These are phyloP conservation scores for Botrytis elliptica DNA, from an alignment of 2,329 filamentous ascomycete genomes.

Conservation along the genomic window DNA sequence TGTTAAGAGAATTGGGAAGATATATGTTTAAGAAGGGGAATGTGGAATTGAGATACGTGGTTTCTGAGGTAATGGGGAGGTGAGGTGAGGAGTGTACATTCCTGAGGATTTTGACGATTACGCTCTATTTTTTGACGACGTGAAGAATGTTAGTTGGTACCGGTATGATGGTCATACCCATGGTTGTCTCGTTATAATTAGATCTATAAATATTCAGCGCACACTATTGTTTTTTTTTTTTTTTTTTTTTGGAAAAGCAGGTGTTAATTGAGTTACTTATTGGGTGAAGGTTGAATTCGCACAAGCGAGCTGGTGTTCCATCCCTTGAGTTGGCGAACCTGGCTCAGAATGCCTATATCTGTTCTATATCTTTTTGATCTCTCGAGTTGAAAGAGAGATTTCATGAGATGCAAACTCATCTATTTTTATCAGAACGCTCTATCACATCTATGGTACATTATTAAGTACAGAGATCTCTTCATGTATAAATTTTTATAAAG, in stretches of 20 bases:
- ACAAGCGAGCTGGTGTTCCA: too few relatives aligned
- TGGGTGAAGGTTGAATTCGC: too few relatives aligned
- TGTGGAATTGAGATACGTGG: not conserved
- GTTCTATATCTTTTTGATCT: too few relatives aligned
- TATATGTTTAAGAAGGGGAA: not conserved
- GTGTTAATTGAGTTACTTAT: too few relatives aligned
- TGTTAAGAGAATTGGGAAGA: not conserved
- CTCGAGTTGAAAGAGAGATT: not conserved
- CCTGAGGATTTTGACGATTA: not conserved
- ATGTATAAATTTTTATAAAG: not conserved
- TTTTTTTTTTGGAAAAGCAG: too few relatives aligned
- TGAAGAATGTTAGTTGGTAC: not conserved
- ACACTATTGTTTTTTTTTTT: too few relatives aligned
- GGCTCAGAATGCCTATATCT: too few relatives aligned
- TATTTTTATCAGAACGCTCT: fast-evolving
- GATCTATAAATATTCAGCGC: not conserved
- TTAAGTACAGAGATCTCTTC: not conserved
- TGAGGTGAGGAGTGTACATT: not conserved
- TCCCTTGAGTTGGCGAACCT: too few relatives aligned
- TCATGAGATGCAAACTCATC: not conserved
- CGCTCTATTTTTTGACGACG: not conserved
- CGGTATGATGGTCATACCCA: not conserved
- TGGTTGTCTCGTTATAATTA: not conserved
- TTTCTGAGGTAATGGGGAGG: not conserved
- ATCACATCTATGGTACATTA: not conserved